Evolutionary conservation across 441 rosid species (phyloP), one percentile per base, ranked within the genome.

Genomic region (Jatropha multifida): DNA sequence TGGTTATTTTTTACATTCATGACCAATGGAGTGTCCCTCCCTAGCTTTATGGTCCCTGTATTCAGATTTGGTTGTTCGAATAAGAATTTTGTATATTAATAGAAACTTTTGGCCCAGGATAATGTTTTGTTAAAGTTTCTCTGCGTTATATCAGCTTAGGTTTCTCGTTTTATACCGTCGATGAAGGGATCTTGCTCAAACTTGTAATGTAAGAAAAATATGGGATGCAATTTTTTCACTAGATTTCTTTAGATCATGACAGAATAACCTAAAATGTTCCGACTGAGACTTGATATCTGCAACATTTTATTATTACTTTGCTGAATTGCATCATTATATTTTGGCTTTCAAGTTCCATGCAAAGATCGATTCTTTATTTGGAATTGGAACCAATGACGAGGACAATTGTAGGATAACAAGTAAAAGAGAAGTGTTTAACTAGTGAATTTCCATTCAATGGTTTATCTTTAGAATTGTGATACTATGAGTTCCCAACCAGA

Each of bases 71-170:
- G 3, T 61, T 68, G 37, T 13, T 20, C 49, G 64, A 76, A 64
- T 76, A 75, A 82, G 78, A 68, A 51, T 44, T 71, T 20, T 79
- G 81, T 82, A 74, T 74, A 76, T 76, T 81, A 5, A 41, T 63
- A 64, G 44, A 58, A 9, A 56, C 2, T 65, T 65, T 77, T 55
- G 68, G 58, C 54, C 40, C 51, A 49, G 75, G 52, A 8, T 67
- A 20, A 44, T 27, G 59, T 48, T 54, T 65, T 72, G 65, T 46
- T 59, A 65, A 51, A 15, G 20, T 68, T 77, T 71, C 52, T 54
- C 54, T 56, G 75, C 42, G 11, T 65, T 61, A 69, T 58, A 66
- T 66, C 15, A 5, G 37, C 4, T 66, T 70, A 79, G 41, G 75
- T 74, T 26, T 49, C 66, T 68, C 52, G 26, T 37, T 17, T 67